These are phyloP conservation scores for Talaromyces funiculosus DNA, from an alignment of 2,329 filamentous ascomycete species.

Conservation along the genomic window DNA sequence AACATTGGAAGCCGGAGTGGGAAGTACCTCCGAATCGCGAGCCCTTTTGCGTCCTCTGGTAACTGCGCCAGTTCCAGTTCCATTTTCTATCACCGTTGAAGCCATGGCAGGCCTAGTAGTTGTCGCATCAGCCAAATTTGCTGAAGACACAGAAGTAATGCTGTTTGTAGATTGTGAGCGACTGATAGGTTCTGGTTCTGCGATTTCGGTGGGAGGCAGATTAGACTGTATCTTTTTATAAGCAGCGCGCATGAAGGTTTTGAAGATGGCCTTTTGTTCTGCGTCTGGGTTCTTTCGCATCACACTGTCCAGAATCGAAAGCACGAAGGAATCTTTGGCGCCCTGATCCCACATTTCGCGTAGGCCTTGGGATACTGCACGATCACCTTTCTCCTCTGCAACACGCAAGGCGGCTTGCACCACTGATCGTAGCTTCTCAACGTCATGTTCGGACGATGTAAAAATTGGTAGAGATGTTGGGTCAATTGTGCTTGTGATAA, in stretches of 20 bases:
- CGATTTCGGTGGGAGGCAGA: slow-evolving; percentile 10
- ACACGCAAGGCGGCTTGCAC: slow-evolving; percentile 24
- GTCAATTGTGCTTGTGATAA: slow-evolving; percentile 12
- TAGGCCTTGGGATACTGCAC: slow-evolving; percentile 25
- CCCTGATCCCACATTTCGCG: slow-evolving; percentile 25
- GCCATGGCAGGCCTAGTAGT: background rate
- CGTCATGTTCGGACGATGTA: slow-evolving; percentile 22
- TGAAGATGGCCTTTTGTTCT: slow-evolving; percentile 25
- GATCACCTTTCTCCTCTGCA: slow-evolving; percentile 26
- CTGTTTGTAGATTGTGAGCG: slow-evolving; percentile 23
- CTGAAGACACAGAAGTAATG: slow-evolving; percentile 36
- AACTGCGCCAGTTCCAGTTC: slow-evolving; percentile 5
- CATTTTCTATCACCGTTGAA: background rate
- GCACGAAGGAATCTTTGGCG: slow-evolving; percentile 26
- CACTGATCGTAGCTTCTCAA: slow-evolving; percentile 25
- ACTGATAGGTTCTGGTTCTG: slow-evolving; percentile 11
- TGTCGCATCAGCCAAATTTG: slow-evolving; percentile 33
- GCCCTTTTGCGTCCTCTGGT: slow-evolving; percentile 13
- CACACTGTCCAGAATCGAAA: slow-evolving; percentile 27
- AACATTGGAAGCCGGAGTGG: background rate
- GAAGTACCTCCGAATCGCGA: slow-evolving; percentile 10
- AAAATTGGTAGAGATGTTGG: slow-evolving; percentile 20
- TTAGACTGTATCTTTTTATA: slow-evolving; percentile 18
- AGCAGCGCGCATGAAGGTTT: slow-evolving; percentile 26
- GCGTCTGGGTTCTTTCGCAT: slow-evolving; percentile 24